A percentile compares a stretch with the other conserved stretches of the same genome.
phyloP scores from a whole-genome alignment of 2,329 filamentous ascomycete genomes.

The Penicillium verrucosum region DNA sequence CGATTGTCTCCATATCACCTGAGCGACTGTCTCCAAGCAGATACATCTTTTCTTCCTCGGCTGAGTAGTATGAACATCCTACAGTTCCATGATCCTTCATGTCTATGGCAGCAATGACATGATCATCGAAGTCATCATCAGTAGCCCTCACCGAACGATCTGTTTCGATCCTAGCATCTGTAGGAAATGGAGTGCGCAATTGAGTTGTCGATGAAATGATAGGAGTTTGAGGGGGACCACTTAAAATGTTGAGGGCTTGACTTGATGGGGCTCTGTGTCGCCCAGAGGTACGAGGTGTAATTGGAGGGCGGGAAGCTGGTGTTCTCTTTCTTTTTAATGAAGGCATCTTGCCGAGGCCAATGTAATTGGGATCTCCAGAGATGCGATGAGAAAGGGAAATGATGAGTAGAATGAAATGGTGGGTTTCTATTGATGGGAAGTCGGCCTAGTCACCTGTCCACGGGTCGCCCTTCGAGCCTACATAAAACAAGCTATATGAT shows the following conservation, averaged over 20 bases:
- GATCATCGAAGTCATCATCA: conserved; percentile 54
- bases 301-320: conserved; percentile 6
- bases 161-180: conserved; percentile 17
- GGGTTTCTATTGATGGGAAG: neutral
- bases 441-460: neutral
- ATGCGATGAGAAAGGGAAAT: neutral
- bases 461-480: neutral
- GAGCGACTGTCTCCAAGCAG: conserved; percentile 73
- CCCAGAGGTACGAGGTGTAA: conserved; percentile 13
- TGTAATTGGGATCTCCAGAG: neutral
- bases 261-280: conserved; percentile 6
- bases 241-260: conserved; percentile 2
- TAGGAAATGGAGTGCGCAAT: conserved; percentile 7
- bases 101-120: conserved; percentile 78
- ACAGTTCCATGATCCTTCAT: conserved; percentile 67
- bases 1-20: conserved; percentile 66
- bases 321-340: conserved; percentile 18
- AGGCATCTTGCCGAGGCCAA: conserved; percentile 5
- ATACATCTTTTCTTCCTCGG: conserved; percentile 65
- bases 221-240: conserved; percentile 3
- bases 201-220: conserved; percentile 5
- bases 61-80: conserved; percentile 81
- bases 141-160: conserved; percentile 34
- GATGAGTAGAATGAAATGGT: neutral
- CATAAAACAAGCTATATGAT: neutral